These are phyloP conservation scores for Aspergillus leporis DNA, from an alignment of 495 filamentous ascomycete genomes.

Conservation along the genomic window DNA sequence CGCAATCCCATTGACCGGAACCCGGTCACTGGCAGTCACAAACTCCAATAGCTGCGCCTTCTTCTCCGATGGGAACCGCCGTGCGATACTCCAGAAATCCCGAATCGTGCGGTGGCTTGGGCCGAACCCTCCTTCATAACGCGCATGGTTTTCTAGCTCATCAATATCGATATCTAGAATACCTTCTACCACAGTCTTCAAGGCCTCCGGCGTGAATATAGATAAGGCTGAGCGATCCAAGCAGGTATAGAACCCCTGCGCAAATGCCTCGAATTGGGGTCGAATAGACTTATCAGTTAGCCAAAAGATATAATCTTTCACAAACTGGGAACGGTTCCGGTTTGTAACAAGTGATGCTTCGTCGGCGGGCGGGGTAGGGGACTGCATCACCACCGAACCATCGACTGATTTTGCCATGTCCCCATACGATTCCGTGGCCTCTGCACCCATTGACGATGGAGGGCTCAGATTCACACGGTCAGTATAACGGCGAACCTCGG, in stretches of 20 bases:
- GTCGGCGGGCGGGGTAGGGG: slow-evolving; percentile 27
- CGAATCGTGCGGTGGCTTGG: slow-evolving; percentile 63
- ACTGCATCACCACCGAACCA: slow-evolving; percentile 21
- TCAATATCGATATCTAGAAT: slow-evolving; percentile 72
- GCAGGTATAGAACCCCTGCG: slow-evolving; percentile 75
- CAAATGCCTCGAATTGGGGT: slow-evolving; percentile 79
- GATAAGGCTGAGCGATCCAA: slow-evolving; percentile 66
- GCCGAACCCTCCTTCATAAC: slow-evolving; percentile 79
- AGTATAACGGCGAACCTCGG: slow-evolving; percentile 25
- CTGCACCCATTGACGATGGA: slow-evolving; percentile 29
- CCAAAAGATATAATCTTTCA: slow-evolving; percentile 86
- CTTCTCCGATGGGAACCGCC: slow-evolving; percentile 58
- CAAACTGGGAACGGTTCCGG: slow-evolving; percentile 72
- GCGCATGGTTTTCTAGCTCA: slow-evolving; percentile 64
- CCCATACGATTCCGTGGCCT: slow-evolving; percentile 22
- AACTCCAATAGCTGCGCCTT: slow-evolving; percentile 84
- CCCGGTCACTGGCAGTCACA: slow-evolving; percentile 87
- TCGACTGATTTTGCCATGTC: slow-evolving; percentile 21
- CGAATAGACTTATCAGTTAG: slow-evolving; percentile 75
- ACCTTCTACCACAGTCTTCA: slow-evolving; percentile 82
- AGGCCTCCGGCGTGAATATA: slow-evolving; percentile 66
- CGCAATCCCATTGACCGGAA: slow-evolving; percentile 80
- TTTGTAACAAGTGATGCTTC: slow-evolving; percentile 64
- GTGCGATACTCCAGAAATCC: slow-evolving; percentile 83
- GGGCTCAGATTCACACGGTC: slow-evolving; percentile 23